Evolutionary conservation across 1,284 basidiomycete species (phyloP).

Genomic region (Tilletia walkeri): DNA sequence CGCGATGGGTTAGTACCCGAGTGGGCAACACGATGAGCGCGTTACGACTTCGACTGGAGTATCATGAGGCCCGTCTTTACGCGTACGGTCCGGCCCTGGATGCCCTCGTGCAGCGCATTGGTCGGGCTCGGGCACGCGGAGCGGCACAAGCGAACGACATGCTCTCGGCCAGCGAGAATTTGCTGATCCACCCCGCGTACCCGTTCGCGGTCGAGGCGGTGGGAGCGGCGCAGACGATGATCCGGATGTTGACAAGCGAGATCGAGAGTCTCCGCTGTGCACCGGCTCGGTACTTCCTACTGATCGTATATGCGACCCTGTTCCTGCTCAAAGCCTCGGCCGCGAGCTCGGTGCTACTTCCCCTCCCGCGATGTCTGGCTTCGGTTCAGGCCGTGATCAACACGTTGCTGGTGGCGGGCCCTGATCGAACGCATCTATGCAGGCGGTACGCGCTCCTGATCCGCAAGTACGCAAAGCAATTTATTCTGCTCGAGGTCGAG

Average conservation of each 20-base stretch:
- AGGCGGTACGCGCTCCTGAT: slow-evolving; percentile 11
- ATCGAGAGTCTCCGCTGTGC: slow-evolving; percentile 40
- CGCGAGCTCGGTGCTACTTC: slow-evolving; percentile 13
- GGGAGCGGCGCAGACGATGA: slow-evolving; percentile 38
- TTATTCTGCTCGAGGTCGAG: slow-evolving; percentile 15
- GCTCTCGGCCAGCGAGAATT: slow-evolving; percentile 23
- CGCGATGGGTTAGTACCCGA: slow-evolving; percentile 2
- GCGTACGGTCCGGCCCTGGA: slow-evolving; percentile 38
- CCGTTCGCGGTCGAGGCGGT: slow-evolving; percentile 40
- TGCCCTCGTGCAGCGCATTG: slow-evolving; percentile 33
- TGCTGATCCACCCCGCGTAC: slow-evolving; percentile 37
- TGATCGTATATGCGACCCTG: slow-evolving; percentile 38
- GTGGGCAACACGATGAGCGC: slow-evolving; percentile 30
- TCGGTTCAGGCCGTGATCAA: slow-evolving; percentile 12
- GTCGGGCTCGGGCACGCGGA: slow-evolving; percentile 28
- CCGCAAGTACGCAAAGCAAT: slow-evolving; percentile 14
- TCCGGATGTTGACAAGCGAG: slow-evolving; percentile 36
- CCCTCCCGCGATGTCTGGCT: slow-evolving; percentile 1
- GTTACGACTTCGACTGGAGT: slow-evolving; percentile 35
- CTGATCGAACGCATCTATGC: slow-evolving; percentile 9
- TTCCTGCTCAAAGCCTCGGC: slow-evolving; percentile 33
- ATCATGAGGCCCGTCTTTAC: slow-evolving; percentile 38
- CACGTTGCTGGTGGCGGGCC: slow-evolving; percentile 5
- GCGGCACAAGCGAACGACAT: background rate
- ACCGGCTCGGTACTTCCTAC: slow-evolving; percentile 38